phyloP scores from a whole-genome alignment of 108 stramenopile species.

The Skeletonema costatum region DNA sequence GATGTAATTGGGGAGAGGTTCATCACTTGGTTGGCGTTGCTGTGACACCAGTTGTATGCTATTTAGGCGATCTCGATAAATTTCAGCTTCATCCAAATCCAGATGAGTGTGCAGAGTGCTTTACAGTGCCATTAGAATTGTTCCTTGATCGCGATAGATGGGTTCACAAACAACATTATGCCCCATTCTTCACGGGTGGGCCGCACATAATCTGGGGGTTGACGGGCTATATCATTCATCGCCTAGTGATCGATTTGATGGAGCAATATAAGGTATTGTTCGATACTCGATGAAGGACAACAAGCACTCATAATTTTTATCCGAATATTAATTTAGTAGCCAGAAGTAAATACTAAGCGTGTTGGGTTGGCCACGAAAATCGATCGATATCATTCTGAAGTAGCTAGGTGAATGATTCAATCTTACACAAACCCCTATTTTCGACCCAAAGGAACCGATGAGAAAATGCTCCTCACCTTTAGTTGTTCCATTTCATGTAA shows the following conservation, averaged over 20 bases:
- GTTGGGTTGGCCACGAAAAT: neutral
- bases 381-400: neutral
- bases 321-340: constrained; percentile 3
- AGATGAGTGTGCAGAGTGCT: constrained; percentile 89
- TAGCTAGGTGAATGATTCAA: neutral
- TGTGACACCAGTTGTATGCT: constrained; percentile 94
- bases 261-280: constrained; percentile 50
- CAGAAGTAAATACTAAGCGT: constrained; percentile 1
- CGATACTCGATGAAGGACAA: constrained; percentile 1
- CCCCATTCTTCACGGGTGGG: constrained; percentile 88
- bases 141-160: constrained; percentile 74
- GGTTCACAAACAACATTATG: constrained; percentile 79
- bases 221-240: constrained; percentile 87
- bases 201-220: constrained; percentile 92
- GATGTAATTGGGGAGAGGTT: constrained; percentile 92
- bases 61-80: constrained; percentile 72
- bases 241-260: constrained; percentile 87
- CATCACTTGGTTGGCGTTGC: constrained; percentile 89
- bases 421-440: neutral
- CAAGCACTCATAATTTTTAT: constrained; percentile 1
- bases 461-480: neutral
- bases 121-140: constrained; percentile 78
- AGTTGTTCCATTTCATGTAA: constrained; percentile 1
- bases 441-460: neutral
- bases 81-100: constrained; percentile 70